A percentile compares a stretch with the other conserved stretches of the same genome.
phyloP scores from a whole-genome alignment of 306 rosid genomes.

The Quercus agrifolia region DNA sequence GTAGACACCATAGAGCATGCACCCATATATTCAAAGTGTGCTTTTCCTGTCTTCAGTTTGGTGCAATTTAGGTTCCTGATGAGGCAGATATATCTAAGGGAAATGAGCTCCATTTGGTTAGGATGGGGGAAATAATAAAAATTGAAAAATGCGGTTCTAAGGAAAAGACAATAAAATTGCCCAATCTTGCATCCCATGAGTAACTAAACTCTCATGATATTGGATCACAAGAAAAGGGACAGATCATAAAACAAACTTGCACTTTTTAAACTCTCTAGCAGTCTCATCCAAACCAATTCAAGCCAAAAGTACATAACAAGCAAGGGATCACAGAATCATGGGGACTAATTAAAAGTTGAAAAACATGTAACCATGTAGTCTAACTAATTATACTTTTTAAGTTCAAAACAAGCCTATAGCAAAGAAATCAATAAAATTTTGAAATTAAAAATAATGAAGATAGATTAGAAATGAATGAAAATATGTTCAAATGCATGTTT shows the following conservation, averaged over 20 bases:
- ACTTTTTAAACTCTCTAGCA: neutral
- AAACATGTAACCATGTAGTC: neutral
- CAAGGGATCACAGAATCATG: neutral
- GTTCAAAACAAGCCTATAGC: neutral
- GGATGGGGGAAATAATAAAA: neutral
- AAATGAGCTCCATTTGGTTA: neutral
- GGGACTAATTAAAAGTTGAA: neutral
- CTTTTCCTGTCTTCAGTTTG: slow-evolving; percentile 20
- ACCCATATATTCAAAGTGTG: slow-evolving; percentile 1
- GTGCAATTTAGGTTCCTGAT: neutral
- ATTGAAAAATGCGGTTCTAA: neutral
- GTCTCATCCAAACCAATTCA: neutral
- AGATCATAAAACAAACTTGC: neutral
- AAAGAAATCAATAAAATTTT: neutral
- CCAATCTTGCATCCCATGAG: neutral
- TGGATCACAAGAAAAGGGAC: neutral
- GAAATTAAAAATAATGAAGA: neutral
- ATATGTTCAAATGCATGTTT: neutral
- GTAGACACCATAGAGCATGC: neutral
- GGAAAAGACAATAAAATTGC: neutral
- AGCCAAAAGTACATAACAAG: neutral
- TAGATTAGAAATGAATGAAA: neutral
- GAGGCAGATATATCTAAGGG: neutral
- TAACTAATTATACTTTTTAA: neutral
- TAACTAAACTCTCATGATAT: neutral